Conservation (phyloP, 129 eudicot genomes). For the Flaveria robusta region DNA sequence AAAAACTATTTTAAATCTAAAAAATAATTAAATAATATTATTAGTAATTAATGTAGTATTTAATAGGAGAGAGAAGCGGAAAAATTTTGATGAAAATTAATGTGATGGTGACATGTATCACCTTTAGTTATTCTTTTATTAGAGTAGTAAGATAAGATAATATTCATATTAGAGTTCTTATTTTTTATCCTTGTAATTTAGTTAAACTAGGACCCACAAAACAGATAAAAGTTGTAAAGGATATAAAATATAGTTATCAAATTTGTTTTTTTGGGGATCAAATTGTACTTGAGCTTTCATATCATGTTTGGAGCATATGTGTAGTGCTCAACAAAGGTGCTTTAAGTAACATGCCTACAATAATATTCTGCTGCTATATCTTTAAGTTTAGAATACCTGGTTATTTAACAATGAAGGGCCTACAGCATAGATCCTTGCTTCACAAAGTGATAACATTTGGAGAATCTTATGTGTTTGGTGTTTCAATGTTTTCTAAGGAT, state of each 20-base stretch:
- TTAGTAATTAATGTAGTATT: too few species aligned
- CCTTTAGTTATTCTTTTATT: too few species aligned
- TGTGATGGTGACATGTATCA: too few species aligned
- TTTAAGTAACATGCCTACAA: slow-evolving; percentile 22
- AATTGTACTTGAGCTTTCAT: slow-evolving; percentile 2
- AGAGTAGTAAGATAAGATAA: too few species aligned
- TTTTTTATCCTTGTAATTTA: too few species aligned
- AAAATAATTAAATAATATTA: too few species aligned
- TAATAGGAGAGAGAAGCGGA: too few species aligned
- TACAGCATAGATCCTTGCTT: slow-evolving; percentile 40
- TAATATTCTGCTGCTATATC: slow-evolving; percentile 24
- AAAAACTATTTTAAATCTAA: too few species aligned
- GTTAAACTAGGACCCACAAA: slow-evolving; percentile 7
- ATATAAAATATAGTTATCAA: not conserved
- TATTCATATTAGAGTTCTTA: too few species aligned
- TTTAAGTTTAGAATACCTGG: slow-evolving; percentile 33
- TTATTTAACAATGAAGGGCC: slow-evolving; percentile 12
- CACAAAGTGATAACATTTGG: slow-evolving; percentile 28
- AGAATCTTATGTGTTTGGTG: slow-evolving; percentile 25
- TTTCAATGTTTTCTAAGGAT: slow-evolving; percentile 11
- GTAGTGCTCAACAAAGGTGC: slow-evolving; percentile 11
- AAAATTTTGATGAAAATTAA: too few species aligned
- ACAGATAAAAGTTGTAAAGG: not conserved
- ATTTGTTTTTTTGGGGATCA: slow-evolving; percentile 15
- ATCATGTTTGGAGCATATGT: slow-evolving; percentile 25